phyloP scores from a whole-genome alignment of 176 grass and related monocot genomes.

The Secale cereale region DNA sequence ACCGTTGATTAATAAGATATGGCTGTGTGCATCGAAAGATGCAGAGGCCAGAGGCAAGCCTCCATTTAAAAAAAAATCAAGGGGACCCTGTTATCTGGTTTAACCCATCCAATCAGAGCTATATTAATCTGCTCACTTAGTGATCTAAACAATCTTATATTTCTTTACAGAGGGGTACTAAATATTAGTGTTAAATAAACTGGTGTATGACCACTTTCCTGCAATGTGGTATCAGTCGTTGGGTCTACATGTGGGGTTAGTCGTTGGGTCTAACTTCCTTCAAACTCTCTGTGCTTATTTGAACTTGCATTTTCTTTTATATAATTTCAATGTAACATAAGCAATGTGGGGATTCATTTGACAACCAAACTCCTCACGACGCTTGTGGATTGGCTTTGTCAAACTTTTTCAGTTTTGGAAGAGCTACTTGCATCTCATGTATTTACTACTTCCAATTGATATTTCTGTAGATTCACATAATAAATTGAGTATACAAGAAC shows the following conservation, averaged over 20 bases:
- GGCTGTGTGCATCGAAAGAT: too few species aligned
- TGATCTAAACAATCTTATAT: too few species aligned
- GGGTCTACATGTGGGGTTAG: not conserved
- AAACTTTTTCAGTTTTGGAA: not conserved
- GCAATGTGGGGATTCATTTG: not conserved
- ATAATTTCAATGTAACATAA: not conserved
- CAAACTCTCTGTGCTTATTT: not conserved
- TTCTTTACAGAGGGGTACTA: too few species aligned
- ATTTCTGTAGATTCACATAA: constrained; percentile 46
- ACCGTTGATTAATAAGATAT: too few species aligned
- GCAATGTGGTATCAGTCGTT: not conserved
- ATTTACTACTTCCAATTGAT: not conserved
- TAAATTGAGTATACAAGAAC: constrained; percentile 36
- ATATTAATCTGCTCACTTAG: not conserved
- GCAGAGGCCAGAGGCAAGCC: too few species aligned
- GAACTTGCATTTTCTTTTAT: not conserved
- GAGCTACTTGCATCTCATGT: not conserved
- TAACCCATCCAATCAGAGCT: not conserved
- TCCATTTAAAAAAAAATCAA: too few species aligned
- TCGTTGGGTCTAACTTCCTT: not conserved
- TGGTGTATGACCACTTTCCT: not conserved
- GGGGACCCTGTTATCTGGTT: not conserved
- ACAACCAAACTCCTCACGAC: not conserved
- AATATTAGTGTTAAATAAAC: not conserved
- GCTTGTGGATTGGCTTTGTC: constrained; percentile 3